Percentiles rank a stretch among this genome's conserved stretches.
phyloP scores from a whole-genome alignment of 306 rosid genomes.

The Medicago truncatula region MtrunA17r5.0-ANR NC_053046.1:9822501-9823000 shows the following conservation, averaged over 20 bases:
- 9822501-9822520: conserved; percentile 88
- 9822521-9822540: conserved; percentile 91
- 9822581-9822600: conserved; percentile 87
- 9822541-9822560: conserved; percentile 95
- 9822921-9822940: not conserved
- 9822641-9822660: conserved; percentile 78
- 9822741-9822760: conserved; percentile 23
- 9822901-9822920: not conserved
- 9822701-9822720: conserved; percentile 94
- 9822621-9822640: conserved; percentile 82
- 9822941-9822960: not conserved
- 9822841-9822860: conserved; percentile 9
- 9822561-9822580: conserved; percentile 56
- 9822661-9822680: conserved; percentile 97
- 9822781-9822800: not conserved
- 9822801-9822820: conserved; percentile 15
- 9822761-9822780: too few relatives aligned
- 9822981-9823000: not conserved
- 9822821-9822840: conserved; percentile 9
- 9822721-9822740: conserved; percentile 76
- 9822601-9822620: conserved; percentile 72
- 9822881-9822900: not conserved
- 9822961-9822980: not conserved
- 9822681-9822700: conserved; percentile 83
- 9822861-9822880: not conserved